phyloP scores from a whole-genome alignment of 305 asterid species.

The Solanum hybrid region DNA sequence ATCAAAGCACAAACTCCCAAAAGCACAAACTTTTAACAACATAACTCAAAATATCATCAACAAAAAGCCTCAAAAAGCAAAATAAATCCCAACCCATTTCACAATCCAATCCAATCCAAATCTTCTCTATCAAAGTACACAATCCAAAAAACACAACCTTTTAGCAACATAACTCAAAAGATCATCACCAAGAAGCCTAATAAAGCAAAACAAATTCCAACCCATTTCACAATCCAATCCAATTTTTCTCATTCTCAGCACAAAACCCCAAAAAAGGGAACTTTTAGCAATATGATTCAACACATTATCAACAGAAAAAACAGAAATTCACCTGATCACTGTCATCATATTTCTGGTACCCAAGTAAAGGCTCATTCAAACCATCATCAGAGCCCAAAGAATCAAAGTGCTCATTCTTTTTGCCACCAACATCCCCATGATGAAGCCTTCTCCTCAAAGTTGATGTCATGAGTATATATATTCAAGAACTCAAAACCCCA shows the following conservation, averaged over 20 bases:
- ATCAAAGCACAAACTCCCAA: not conserved
- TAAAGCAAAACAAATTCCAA: not conserved
- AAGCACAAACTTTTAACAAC: not conserved
- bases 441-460: slow-evolving; percentile 78
- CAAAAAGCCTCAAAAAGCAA: not conserved
- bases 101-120: not conserved
- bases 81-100: not conserved
- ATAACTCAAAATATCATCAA: not conserved
- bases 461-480: slow-evolving; percentile 1
- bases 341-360: slow-evolving; percentile 21
- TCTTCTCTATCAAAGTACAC: slow-evolving; percentile 3
- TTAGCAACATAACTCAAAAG: not conserved
- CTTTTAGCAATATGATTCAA: not conserved
- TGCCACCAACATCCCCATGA: slow-evolving; percentile 75
- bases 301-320: not conserved
- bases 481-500: not conserved
- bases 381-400: slow-evolving; percentile 35
- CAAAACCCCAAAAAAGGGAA: not conserved
- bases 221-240: not conserved
- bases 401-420: slow-evolving; percentile 50
- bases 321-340: not conserved
- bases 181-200: not conserved
- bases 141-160: not conserved
- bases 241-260: slow-evolving; percentile 5
- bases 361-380: slow-evolving; percentile 78